Evolutionary conservation across 768 basidiomycete genomes (phyloP).

Genomic region (Boletus rex-veris): DNA sequence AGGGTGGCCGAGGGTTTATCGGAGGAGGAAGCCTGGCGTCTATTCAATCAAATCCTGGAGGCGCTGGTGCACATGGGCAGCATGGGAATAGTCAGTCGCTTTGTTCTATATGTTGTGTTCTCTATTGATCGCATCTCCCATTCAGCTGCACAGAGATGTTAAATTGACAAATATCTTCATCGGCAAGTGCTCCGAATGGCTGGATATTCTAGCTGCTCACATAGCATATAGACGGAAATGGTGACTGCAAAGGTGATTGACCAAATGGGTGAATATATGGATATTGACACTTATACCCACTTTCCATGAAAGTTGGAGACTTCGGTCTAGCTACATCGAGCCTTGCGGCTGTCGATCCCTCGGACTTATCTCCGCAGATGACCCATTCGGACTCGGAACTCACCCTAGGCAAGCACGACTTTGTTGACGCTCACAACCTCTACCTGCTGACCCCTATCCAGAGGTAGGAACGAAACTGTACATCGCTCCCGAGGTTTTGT

Average conservation of each 20-base stretch:
- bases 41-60: conserved; percentile 88
- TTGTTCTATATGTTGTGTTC: not conserved
- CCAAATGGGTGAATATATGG: not conserved
- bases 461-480: conserved; percentile 91
- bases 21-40: conserved; percentile 84
- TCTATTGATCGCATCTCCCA: conserved; percentile 11
- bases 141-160: conserved; percentile 79
- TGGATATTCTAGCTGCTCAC: not conserved
- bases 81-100: conserved; percentile 69
- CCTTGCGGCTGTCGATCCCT: conserved; percentile 73
- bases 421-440: not conserved
- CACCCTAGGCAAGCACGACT: conserved; percentile 55
- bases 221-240: conserved; percentile 58
- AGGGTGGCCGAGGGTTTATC: conserved; percentile 75
- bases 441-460: conserved; percentile 25
- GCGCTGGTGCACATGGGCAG: conserved; percentile 88
- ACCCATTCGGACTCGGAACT: conserved; percentile 57
- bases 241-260: conserved; percentile 70
- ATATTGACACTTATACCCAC: not conserved
- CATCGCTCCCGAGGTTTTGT: conserved; percentile 88
- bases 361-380: conserved; percentile 52
- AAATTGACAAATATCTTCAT: conserved; percentile 95
- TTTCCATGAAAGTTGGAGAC: conserved; percentile 63
- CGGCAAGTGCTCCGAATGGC: conserved; percentile 42
- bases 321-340: conserved; percentile 89